These are phyloP conservation scores for Colletotrichum sp. DNA, from an alignment of 2,329 filamentous ascomycete genomes.

Conservation along the genomic window DNA sequence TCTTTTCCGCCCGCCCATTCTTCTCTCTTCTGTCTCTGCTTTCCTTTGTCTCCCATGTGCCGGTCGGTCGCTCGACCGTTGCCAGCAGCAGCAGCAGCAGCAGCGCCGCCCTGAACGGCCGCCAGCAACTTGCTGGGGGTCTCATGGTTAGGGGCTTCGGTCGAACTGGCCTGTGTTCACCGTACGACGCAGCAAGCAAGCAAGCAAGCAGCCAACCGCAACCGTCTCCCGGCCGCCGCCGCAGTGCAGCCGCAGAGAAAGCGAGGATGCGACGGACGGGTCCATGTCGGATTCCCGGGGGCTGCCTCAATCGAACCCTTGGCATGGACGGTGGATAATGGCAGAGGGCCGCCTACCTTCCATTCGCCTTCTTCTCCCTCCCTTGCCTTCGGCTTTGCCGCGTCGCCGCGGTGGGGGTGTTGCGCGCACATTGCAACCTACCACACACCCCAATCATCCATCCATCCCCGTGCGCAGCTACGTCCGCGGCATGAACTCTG, in stretches of 20 bases:
- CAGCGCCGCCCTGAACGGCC: neutral
- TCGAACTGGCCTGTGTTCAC: neutral
- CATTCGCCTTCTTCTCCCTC: neutral
- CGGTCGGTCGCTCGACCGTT: neutral
- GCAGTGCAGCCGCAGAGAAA: neutral
- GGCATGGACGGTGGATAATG: neutral
- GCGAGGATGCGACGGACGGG: neutral
- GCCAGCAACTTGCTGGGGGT: neutral
- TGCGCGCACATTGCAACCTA: neutral
- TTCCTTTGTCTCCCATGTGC: neutral
- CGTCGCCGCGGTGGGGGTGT: conserved; percentile 32
- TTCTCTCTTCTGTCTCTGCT: neutral
- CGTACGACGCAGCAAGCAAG: neutral
- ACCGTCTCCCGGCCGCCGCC: neutral
- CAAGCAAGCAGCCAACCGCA: neutral
- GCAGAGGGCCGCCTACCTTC: neutral
- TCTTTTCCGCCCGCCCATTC: neutral
- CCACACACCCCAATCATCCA: neutral
- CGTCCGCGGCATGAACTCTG: neutral
- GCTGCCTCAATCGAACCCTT: neutral
- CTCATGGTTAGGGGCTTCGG: neutral
- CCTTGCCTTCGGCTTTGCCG: conserved; percentile 26
- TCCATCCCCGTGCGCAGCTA: neutral
- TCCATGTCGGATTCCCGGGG: neutral
- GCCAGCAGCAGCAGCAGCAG: neutral